Evolutionary conservation across 768 basidiomycete genomes (phyloP), one percentile per base, ranked within the genome.

Genomic region (Paxillus rubicundulus): DNA sequence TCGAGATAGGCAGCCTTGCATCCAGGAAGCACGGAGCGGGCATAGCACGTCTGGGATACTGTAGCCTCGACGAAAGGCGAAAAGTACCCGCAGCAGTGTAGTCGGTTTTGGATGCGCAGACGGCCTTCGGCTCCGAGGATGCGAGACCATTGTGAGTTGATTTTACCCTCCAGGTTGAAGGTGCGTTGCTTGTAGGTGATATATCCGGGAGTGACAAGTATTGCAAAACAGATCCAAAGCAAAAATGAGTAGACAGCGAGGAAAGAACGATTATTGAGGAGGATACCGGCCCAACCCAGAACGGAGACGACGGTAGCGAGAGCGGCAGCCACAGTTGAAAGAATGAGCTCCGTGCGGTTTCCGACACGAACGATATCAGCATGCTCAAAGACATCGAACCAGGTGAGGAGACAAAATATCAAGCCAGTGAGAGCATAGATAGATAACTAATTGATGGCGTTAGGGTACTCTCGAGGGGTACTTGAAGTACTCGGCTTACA

Each of bases 181-280:
- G 80, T 77, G 48, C 77, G 77, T 37, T 78, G 75, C 67, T 86
- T 89, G 77, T 88, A 92, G 36, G 87, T 82, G 62, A 86, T 68
- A 70, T 92, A 92, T 0, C 89, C 89, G 0, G 89, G 89, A 0
- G 80, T 73, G 65, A 89, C 77, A 65, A 91, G 77, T 50, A 89
- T 72, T 13, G 74, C 82, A 66, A 91, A 85, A 51, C 79, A 81
- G 62, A 86, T 71, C 89, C 89, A 92, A 42, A 87, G 79, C 37
- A 86, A 67, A 68, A 89, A 69, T 18, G 76, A 78, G 72, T 89
- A 91, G 47, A 85, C 67, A 36, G 88, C 87, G 56, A 91, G 80
- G 78, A 92, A 91, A 37, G 81, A 72, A 53, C 89, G 87, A 66
- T 89, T 89, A 77, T 92, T 92, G 62, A 91, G 81, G 24, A 92